Evolutionary conservation across 148 eudicot species (phyloP).

Genomic region (Chenopodium album): DNA sequence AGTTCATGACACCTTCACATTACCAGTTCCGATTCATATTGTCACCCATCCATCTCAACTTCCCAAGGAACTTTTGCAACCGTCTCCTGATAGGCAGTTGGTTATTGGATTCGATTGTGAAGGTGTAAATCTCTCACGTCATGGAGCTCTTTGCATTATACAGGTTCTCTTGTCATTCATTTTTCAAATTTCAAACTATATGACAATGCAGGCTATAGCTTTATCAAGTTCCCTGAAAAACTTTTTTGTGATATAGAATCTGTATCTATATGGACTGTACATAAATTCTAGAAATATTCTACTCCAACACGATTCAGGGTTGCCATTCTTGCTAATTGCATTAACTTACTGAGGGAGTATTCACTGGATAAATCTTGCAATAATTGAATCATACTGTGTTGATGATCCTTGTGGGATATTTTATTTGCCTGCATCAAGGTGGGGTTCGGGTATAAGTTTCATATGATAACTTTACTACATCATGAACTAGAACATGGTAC

Average conservation of each 20-base stretch:
- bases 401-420: background rate
- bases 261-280: background rate
- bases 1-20: constrained; percentile 19
- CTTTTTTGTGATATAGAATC: background rate
- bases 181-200: background rate
- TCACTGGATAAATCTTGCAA: background rate
- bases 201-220: background rate
- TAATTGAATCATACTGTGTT: background rate
- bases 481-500: no score
- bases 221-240: background rate
- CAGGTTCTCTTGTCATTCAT: constrained; percentile 19
- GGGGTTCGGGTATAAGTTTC: no score
- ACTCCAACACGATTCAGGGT: background rate
- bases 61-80: constrained; percentile 25
- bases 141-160: constrained; percentile 36
- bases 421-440: no score
- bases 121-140: constrained; percentile 36
- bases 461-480: no score
- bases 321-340: background rate
- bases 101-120: constrained; percentile 32
- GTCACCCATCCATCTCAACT: constrained; percentile 32
- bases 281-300: background rate
- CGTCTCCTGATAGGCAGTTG: constrained; percentile 23
- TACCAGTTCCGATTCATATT: constrained; percentile 21
- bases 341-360: background rate